Evolutionary conservation across 352 stramenopile genomes (phyloP).

Genomic region (Thraustochytrium sp.): DNA sequence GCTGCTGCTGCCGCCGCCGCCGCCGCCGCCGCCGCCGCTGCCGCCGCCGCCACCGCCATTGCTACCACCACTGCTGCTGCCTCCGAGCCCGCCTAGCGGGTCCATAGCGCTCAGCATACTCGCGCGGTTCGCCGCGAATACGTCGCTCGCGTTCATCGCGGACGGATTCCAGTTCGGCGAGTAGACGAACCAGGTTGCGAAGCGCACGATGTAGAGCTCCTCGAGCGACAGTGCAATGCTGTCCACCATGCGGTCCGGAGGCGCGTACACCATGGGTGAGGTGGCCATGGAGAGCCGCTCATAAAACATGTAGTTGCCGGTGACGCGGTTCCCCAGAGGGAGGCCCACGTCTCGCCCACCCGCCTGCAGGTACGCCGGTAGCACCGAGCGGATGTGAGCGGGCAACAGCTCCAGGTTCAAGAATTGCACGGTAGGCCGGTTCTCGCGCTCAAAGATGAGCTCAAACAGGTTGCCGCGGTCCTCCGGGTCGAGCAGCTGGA

Average conservation of each 20-base stretch:
- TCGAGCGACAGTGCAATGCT: not conserved
- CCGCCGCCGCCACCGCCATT: no score
- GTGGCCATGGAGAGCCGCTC: not conserved
- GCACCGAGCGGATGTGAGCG: not conserved
- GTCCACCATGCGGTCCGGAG: not conserved
- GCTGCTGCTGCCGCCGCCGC: not conserved
- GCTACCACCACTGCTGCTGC: no score
- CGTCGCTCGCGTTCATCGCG: not conserved
- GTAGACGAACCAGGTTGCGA: slow-evolving; percentile 5
- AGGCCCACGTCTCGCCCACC: not conserved
- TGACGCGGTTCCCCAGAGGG: not conserved
- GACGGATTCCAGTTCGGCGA: not conserved
- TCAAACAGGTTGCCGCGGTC: slow-evolving; percentile 22
- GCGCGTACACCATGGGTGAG: not conserved
- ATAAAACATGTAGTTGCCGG: not conserved
- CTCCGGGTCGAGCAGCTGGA: slow-evolving; percentile 3
- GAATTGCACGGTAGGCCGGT: not conserved
- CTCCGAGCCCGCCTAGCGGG: no score
- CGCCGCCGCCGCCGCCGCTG: no score
- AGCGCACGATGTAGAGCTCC: slow-evolving; percentile 25
- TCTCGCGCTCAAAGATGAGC: slow-evolving; percentile 4
- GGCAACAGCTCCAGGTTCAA: not conserved
- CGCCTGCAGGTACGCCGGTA: not conserved
- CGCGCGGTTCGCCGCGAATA: no score
- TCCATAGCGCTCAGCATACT: no score